Evolutionary conservation across 2,329 filamentous ascomycete genomes (phyloP).

Genomic region (Verticillium albo-atrum): DNA sequence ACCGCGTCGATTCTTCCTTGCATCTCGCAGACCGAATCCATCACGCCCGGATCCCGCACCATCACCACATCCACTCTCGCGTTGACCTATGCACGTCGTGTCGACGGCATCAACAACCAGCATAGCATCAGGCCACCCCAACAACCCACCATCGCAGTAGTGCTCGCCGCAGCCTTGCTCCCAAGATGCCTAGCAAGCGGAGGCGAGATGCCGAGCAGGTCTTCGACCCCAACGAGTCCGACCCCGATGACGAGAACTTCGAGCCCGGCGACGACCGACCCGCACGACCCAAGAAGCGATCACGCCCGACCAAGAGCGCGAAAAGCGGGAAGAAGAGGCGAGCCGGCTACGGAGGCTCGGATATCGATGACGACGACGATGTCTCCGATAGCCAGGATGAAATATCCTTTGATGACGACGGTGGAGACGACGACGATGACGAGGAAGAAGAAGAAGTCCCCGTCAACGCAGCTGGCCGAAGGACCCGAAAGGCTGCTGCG

Average conservation of each 20-base stretch:
- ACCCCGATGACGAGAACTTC: constrained; percentile 63
- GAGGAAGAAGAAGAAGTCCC: constrained; percentile 34
- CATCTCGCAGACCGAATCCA: background rate
- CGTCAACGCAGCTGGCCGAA: constrained; percentile 42
- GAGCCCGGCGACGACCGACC: constrained; percentile 46
- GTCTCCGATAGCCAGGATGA: constrained; percentile 49
- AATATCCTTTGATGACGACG: constrained; percentile 40
- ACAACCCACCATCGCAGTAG: background rate
- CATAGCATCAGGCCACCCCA: background rate
- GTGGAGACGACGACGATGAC: constrained; percentile 35
- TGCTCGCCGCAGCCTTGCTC: background rate
- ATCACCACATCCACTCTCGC: background rate
- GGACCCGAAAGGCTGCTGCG: constrained; percentile 42
- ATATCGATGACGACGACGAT: constrained; percentile 57
- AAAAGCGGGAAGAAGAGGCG: constrained; percentile 34
- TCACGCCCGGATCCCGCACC: no score
- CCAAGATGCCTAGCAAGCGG: constrained; percentile 45
- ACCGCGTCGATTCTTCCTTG: background rate
- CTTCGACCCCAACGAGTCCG: constrained; percentile 64
- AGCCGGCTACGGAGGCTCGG: constrained; percentile 51
- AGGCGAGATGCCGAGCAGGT: constrained; percentile 50
- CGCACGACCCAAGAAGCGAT: constrained; percentile 32
- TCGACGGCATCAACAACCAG: background rate
- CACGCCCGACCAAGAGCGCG: constrained; percentile 20
- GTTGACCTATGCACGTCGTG: background rate